Conservation (phyloP, 2,329 filamentous ascomycete species). For the Cadophora sp. region DNA sequence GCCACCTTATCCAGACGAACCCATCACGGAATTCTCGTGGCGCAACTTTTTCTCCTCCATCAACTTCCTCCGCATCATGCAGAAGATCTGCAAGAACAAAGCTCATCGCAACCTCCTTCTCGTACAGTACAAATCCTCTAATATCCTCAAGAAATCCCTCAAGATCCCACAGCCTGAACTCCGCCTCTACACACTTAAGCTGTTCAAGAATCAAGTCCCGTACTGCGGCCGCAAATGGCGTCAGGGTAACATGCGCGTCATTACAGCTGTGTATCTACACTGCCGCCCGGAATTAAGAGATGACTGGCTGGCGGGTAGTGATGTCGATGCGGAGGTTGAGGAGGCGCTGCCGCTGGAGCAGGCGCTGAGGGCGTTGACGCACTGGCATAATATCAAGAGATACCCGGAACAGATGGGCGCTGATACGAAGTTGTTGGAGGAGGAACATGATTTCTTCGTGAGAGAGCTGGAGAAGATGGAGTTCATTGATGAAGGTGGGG, state of each 20-base stretch:
- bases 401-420: slow-evolving; percentile 81
- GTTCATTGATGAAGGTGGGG: slow-evolving; percentile 37
- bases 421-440: slow-evolving; percentile 61
- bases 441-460: slow-evolving; percentile 81
- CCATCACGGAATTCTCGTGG: slow-evolving; percentile 89
- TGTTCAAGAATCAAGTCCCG: slow-evolving; percentile 98
- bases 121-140: slow-evolving; percentile 93
- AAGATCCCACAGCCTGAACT: slow-evolving; percentile 89
- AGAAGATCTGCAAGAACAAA: slow-evolving; percentile 96
- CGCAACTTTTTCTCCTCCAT: slow-evolving; percentile 95
- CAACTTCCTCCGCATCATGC: slow-evolving; percentile 94
- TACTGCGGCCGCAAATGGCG: slow-evolving; percentile 99
- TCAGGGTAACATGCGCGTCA: slow-evolving; percentile 97
- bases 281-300: slow-evolving; percentile 91
- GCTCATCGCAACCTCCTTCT: slow-evolving; percentile 92
- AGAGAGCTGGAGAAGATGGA: slow-evolving; percentile 79
- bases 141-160: slow-evolving; percentile 88
- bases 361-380: slow-evolving; percentile 84
- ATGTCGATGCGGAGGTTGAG: slow-evolving; percentile 93
- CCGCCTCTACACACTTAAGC: slow-evolving; percentile 91
- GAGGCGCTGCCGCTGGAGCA: slow-evolving; percentile 92
- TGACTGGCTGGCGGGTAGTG: slow-evolving; percentile 91
- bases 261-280: slow-evolving; percentile 94
- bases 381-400: slow-evolving; percentile 88
- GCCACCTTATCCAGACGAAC: slow-evolving; percentile 64